Evolutionary conservation across 768 basidiomycete genomes (phyloP).

Genomic region (Termitomyces eurrhizus): DNA sequence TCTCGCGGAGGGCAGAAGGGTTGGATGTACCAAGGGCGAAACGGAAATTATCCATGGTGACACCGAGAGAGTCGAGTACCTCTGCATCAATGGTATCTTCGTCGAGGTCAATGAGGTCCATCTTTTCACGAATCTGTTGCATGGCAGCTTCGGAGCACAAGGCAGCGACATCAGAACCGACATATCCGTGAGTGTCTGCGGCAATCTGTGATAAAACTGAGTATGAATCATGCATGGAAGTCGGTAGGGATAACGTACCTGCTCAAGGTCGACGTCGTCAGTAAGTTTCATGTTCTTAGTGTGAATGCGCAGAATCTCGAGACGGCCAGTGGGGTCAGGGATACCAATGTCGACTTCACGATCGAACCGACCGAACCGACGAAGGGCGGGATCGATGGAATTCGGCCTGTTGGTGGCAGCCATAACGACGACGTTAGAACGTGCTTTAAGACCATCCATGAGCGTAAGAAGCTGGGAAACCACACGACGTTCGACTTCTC

Average conservation of each 20-base stretch:
- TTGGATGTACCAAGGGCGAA: slow-evolving; percentile 97
- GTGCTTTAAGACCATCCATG: slow-evolving; percentile 98
- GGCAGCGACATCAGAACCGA: slow-evolving; percentile 96
- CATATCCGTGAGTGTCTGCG: slow-evolving; percentile 98
- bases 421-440: slow-evolving; percentile 99
- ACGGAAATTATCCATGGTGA: slow-evolving; percentile 99
- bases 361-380: slow-evolving; percentile 99
- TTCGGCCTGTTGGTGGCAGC: slow-evolving; percentile 98
- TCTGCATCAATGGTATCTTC: slow-evolving; percentile 99
- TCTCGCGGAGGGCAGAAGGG: slow-evolving; percentile 98
- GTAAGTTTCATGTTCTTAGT: slow-evolving; percentile 99
- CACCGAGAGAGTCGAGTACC: slow-evolving; percentile 96
- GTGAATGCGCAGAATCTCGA: slow-evolving; percentile 98
- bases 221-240: not conserved
- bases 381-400: slow-evolving; percentile 97
- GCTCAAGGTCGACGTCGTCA: slow-evolving; percentile 97
- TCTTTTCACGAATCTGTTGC: slow-evolving; percentile 99
- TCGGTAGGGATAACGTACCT: slow-evolving; percentile 38
- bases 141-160: slow-evolving; percentile 99
- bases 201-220: slow-evolving; percentile 65
- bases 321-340: slow-evolving; percentile 97
- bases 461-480: slow-evolving; percentile 97
- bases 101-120: slow-evolving; percentile 94
- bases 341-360: slow-evolving; percentile 99
- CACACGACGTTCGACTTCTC: slow-evolving; percentile 98